Conservation (phyloP, 495 filamentous ascomycete species). For the Chaetomium tenue region DNA sequence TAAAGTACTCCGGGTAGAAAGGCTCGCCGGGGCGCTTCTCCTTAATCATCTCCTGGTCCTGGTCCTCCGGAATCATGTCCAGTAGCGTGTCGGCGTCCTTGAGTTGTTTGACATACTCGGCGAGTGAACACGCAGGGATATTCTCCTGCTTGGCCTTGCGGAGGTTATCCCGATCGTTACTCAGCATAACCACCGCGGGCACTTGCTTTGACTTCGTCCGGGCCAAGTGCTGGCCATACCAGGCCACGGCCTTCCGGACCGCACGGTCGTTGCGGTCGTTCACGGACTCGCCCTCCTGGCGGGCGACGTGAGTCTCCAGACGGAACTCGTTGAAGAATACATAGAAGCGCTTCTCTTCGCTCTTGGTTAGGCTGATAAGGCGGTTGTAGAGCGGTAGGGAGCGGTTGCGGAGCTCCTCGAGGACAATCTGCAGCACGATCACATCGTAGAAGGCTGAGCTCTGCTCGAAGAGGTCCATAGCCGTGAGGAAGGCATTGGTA, state of each 20-base stretch:
- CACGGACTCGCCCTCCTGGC: conserved; percentile 77
- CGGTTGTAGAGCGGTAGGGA: conserved; percentile 95
- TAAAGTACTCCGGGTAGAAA: conserved; percentile 79
- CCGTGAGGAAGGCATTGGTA: conserved; percentile 92
- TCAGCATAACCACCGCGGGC: conserved; percentile 87
- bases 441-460: conserved; percentile 91
- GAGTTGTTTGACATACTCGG: conserved; percentile 77
- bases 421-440: conserved; percentile 88
- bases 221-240: conserved; percentile 82
- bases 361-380: conserved; percentile 81
- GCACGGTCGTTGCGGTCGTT: conserved; percentile 96
- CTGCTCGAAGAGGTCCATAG: conserved; percentile 95
- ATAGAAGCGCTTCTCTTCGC: conserved; percentile 94
- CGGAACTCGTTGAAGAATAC: conserved; percentile 99
- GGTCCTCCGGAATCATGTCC: conserved; percentile 87
- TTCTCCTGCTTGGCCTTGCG: conserved; percentile 75
- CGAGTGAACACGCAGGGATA: conserved; percentile 63
- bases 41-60: conserved; percentile 63
- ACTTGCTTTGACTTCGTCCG: conserved; percentile 57
- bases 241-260: conserved; percentile 78
- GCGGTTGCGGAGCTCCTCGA: conserved; percentile 91
- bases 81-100: conserved; percentile 79
- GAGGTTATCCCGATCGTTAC: conserved; percentile 85
- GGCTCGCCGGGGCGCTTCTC: conserved; percentile 62
- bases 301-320: conserved; percentile 78